Base-by-base conservation (phyloP, 768 basidiomycete species). In the Termitomyces eurrhizus region DNA sequence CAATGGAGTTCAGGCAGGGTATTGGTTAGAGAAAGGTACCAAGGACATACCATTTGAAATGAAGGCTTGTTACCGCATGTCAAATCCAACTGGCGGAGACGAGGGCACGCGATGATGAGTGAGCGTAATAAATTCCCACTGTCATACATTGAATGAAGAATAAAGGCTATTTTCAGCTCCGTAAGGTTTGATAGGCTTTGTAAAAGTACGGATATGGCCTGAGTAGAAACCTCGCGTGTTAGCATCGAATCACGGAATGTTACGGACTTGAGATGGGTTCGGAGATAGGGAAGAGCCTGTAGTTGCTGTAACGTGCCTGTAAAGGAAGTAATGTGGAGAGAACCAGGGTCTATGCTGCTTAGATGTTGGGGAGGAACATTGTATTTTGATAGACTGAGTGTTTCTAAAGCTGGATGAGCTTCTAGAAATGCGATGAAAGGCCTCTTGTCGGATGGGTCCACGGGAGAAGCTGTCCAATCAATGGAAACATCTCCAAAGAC, bases 111-210 rank as follows among this genome's bases (percentile, higher is more conserved):
- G 13, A 83, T 73, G 56, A 84, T 82, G 59, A 92, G 79, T 4
- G 86, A 85, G 49, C 87, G 83, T 37, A 92, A 76, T 59, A 90
- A 74, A 64, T 85, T 85, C 32, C 83, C 86, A 66, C 87, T 86
- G 64, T 92, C 89, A 66, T 90, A 90, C 66, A 85, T 84, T 1
- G 85, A 85, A 66, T 90, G 87, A 53, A 91, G 79, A 42, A 82
- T 80, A 67, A 91, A 91, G 16, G 83, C 76, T 46, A 91, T 81
- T 56, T 80, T 84, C 58, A 92, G 76, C 44, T 83, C 80, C 13
- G 76, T 79, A 29, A 92, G 78, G 5, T 76, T 75, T 21, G 79
- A 78, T 24, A 91, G 67, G 52, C 79, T 79, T 60, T 82, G 77
- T 29, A 92, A 78, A n/a, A 88, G 74, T 41, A 78, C 77, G 4